These are phyloP conservation scores for Lactarius vividus DNA, from an alignment of 768 basidiomycete genomes.

Conservation along the genomic window DNA sequence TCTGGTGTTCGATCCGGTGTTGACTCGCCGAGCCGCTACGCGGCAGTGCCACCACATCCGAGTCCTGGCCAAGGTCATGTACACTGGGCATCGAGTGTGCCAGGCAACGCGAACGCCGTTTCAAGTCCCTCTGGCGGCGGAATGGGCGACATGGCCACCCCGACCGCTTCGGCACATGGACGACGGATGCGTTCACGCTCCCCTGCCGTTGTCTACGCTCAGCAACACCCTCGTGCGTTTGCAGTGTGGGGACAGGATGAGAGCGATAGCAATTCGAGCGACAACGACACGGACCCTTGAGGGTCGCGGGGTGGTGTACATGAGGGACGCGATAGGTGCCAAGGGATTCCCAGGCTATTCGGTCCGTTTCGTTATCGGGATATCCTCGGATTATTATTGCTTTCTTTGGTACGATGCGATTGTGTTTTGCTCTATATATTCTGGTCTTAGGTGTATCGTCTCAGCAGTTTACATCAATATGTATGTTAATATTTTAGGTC, in stretches of 20 bases:
- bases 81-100: constrained; percentile 11
- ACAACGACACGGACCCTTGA: constrained; percentile 62
- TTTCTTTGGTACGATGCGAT: not conserved
- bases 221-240: constrained; percentile 53
- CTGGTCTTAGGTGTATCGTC: not conserved
- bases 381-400: not conserved
- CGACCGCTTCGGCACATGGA: constrained; percentile 24
- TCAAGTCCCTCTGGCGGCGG: not conserved
- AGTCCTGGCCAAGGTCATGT: constrained; percentile 19
- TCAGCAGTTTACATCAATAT: not conserved
- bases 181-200: constrained; percentile 31
- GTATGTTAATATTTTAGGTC: not conserved
- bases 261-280: constrained; percentile 81
- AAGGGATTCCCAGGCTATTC: not conserved
- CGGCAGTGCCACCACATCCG: constrained; percentile 8
- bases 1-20: constrained; percentile 26
- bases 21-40: constrained; percentile 26
- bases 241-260: constrained; percentile 89
- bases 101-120: not conserved
- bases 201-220: constrained; percentile 32
- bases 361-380: not conserved
- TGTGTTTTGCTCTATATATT: not conserved
- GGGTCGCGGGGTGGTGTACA: not conserved
- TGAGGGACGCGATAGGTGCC: not conserved
- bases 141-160: constrained; percentile 18